Evolutionary conservation across 176 grass and related monocot genomes (phyloP).

Genomic region (Juncus effusus): DNA sequence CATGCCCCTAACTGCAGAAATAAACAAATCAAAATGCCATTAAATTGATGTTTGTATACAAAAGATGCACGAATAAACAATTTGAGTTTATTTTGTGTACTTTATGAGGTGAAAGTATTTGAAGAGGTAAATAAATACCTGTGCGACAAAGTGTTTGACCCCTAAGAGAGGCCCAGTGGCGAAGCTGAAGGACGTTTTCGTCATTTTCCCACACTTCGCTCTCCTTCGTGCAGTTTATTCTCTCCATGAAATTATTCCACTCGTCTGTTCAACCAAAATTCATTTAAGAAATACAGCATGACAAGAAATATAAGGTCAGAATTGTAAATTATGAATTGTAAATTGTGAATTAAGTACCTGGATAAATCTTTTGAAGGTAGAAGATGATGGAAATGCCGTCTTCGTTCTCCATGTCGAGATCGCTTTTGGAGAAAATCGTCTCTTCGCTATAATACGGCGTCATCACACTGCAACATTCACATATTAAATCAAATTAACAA

Average conservation of each 20-base stretch:
- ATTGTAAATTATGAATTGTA: conserved; percentile 4
- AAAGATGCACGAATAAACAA: neutral
- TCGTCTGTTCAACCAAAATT: conserved; percentile 55
- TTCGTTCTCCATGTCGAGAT: conserved; percentile 99
- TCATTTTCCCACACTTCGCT: conserved; percentile 92
- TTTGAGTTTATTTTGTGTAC: neutral
- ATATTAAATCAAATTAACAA: conserved; percentile 9
- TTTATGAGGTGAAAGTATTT: no score
- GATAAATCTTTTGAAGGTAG: conserved; percentile 98
- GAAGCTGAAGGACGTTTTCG: conserved; percentile 85
- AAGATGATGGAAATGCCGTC: conserved; percentile 97
- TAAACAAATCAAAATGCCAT: conserved; percentile 12
- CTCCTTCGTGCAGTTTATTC: conserved; percentile 81
- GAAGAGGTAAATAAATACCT: conserved; percentile 39
- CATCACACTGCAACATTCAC: conserved; percentile 70
- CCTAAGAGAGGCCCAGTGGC: conserved; percentile 86
- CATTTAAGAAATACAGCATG: neutral
- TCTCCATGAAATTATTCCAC: conserved; percentile 97
- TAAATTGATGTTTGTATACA: neutral
- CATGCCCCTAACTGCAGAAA: conserved; percentile 84
- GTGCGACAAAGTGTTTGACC: conserved; percentile 95
- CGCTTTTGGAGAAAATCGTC: conserved; percentile 87
- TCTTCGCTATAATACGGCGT: conserved; percentile 98
- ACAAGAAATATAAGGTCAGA: conserved; percentile 10
- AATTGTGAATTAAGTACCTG: conserved; percentile 47